These are phyloP conservation scores for Leptoxyphium fumago DNA, from an alignment of 2,329 filamentous ascomycete genomes.

Conservation along the genomic window DNA sequence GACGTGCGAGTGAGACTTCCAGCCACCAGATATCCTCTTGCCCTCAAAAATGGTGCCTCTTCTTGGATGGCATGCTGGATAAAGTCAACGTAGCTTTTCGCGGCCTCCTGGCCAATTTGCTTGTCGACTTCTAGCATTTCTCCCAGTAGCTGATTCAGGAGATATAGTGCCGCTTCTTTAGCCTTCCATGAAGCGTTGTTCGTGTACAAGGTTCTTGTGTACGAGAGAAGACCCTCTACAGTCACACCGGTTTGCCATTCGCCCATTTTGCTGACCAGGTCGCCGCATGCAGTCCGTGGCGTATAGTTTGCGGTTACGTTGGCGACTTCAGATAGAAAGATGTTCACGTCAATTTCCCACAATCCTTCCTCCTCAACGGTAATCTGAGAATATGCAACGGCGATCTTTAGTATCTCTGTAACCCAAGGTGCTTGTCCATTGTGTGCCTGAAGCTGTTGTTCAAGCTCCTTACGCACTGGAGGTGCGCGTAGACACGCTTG, in stretches of 20 bases:
- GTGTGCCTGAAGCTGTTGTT: conserved; percentile 52
- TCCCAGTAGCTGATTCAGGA: conserved; percentile 69
- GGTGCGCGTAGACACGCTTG: conserved; percentile 80
- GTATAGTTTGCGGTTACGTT: conserved; percentile 95
- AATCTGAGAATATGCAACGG: conserved; percentile 76
- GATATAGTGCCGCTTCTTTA: conserved; percentile 70
- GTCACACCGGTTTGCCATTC: conserved; percentile 72
- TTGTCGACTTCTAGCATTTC: conserved; percentile 71
- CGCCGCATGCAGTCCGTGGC: conserved; percentile 78
- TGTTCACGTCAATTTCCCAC: conserved; percentile 92
- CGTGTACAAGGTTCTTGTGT: conserved; percentile 61
- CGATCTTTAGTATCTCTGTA: conserved; percentile 71
- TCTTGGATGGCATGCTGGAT: conserved; percentile 62
- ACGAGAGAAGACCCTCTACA: conserved; percentile 62
- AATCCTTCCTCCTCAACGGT: conserved; percentile 83
- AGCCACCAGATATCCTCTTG: conserved; percentile 74
- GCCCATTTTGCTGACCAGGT: conserved; percentile 80
- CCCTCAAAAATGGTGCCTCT: conserved; percentile 62
- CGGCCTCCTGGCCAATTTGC: conserved; percentile 51
- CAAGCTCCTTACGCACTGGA: conserved; percentile 78
- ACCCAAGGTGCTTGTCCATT: conserved; percentile 61
- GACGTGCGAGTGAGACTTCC: conserved; percentile 62
- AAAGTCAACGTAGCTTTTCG: conserved; percentile 63
- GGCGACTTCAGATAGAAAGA: conserved; percentile 89
- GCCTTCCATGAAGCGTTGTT: conserved; percentile 41